Evolutionary conservation across 2,329 filamentous ascomycete genomes (phyloP), one percentile per base, ranked within the genome.

Genomic region (Phialophora verrucosa): DNA sequence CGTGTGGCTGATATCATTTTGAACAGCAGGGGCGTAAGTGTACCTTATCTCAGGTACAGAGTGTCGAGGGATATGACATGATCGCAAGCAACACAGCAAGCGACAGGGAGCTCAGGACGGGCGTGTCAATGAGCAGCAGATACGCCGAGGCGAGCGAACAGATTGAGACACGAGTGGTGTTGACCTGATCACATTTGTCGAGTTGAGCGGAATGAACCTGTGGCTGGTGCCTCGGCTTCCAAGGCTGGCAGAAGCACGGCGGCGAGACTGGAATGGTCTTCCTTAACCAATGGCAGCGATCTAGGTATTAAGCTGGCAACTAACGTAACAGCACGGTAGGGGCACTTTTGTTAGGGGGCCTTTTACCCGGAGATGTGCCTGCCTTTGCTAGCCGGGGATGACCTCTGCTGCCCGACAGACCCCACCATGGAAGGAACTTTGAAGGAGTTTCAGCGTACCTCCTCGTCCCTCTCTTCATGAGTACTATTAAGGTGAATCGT

Each of bases 1-100:
- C 91, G 90, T 74, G 91, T 91, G 73, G 92, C 89, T 75, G 83
- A 81, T 78, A 90, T 85, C 88, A 90, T 90, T 67, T 68, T 77
- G 73, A 53, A 53, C 59, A 92, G 97, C n/a, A 17, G 23, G 57
- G 61, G n/a, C 23, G 53, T 47, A 38, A 38, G n/a, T 56, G 63
- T 50, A 64, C 66, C 66, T 64, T 68, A 66, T 68, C 63, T 68
- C 63, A 57, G 66, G 63, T 65, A 64, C 56, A 59, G 50, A n/a
- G 49, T 64, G 60, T 59, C 51, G 44, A 56, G 27, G 60, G 20
- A 62, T 66, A 55, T 55, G 61, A 63, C 68, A 70, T 70, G 68
- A 68, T 66, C 68, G 65, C 68, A 58, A 61, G 35, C 20, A 5
- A 42, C n/a, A 54, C 29, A 31, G 59, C 12, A 31, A 42, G 59